Conservation (phyloP, 805 yeast genomes). For the Metahyphopichia silvanorum region DNA sequence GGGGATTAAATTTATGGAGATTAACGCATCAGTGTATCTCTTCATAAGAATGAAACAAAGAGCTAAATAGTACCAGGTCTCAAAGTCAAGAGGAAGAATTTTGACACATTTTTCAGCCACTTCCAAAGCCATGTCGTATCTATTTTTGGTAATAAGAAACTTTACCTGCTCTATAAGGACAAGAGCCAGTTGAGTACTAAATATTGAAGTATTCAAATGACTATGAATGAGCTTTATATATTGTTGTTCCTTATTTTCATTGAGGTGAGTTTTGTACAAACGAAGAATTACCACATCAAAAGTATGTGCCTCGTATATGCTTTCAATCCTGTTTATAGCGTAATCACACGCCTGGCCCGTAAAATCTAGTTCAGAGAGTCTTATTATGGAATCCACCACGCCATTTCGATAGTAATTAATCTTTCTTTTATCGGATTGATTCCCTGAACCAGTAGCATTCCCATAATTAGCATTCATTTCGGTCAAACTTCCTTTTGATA, state of each 20-base stretch:
- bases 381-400: constrained; percentile 49
- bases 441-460: constrained; percentile 26
- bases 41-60: constrained; percentile 54
- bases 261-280: constrained; percentile 19
- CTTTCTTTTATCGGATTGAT: constrained; percentile 15
- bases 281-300: constrained; percentile 23
- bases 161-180: constrained; percentile 61
- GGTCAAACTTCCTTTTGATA: constrained; percentile 45
- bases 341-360: constrained; percentile 21
- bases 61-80: constrained; percentile 65
- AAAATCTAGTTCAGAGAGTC: constrained; percentile 40
- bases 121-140: constrained; percentile 54
- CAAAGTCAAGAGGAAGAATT: constrained; percentile 73
- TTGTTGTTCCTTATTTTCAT: constrained; percentile 17
- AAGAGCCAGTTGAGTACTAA: constrained; percentile 51
- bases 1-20: constrained; percentile 73
- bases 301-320: constrained; percentile 6
- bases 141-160: constrained; percentile 53
- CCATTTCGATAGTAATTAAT: constrained; percentile 44
- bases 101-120: constrained; percentile 60
- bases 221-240: constrained; percentile 21
- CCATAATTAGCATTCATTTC: constrained; percentile 40
- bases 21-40: constrained; percentile 58
- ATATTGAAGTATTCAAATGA: constrained; percentile 10
- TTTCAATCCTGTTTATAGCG: constrained; percentile 37